phyloP scores from a whole-genome alignment of 2,329 filamentous ascomycete genomes.

The Monilinia polystroma region DNA sequence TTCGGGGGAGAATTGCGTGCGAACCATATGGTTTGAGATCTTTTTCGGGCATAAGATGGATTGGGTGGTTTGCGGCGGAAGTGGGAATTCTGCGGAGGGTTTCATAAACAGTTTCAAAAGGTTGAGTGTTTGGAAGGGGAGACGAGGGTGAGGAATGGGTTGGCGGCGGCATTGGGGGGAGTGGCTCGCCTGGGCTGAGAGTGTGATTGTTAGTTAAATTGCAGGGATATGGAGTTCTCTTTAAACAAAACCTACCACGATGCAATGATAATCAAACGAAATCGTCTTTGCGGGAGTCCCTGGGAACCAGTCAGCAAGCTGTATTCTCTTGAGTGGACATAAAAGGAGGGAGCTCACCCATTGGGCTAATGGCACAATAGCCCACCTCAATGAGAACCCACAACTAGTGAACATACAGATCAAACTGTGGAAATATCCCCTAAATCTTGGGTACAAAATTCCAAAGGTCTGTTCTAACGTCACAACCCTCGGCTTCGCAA shows the following conservation, averaged over 20 bases:
- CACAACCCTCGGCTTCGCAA: constrained; percentile 62
- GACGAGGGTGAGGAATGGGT: constrained; percentile 53
- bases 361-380: constrained; percentile 52
- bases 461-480: constrained; percentile 81
- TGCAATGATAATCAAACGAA: constrained; percentile 56
- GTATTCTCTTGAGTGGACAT: neutral
- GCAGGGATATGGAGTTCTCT: neutral
- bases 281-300: constrained; percentile 34
- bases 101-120: constrained; percentile 46
- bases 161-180: constrained; percentile 63
- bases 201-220: constrained; percentile 15
- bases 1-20: constrained; percentile 50
- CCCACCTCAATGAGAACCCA: constrained; percentile 72
- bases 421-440: constrained; percentile 56
- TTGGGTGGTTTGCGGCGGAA: constrained; percentile 43
- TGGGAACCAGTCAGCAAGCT: neutral
- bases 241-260: constrained; percentile 40
- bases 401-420: constrained; percentile 62
- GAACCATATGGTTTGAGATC: constrained; percentile 46
- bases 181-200: constrained; percentile 63
- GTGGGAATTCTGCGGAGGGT: constrained; percentile 36
- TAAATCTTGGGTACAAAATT: constrained; percentile 54
- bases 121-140: constrained; percentile 35
- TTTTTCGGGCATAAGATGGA: constrained; percentile 26
- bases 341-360: constrained; percentile 41